Conservation (phyloP, 1,284 basidiomycete species). For the Cutaneotrichosporon mucoides region DNA sequence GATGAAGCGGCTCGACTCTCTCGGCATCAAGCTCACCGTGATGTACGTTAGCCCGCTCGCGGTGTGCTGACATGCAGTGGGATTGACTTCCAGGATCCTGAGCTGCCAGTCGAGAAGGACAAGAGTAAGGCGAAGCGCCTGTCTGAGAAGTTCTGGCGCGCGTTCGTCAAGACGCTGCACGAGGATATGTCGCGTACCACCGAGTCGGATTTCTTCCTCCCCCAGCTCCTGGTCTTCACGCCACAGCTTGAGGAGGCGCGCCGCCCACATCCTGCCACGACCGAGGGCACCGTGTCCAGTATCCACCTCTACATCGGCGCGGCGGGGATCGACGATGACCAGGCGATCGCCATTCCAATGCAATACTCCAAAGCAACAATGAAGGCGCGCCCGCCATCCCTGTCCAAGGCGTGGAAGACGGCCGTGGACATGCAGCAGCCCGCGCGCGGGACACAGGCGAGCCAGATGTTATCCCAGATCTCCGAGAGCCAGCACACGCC, state of each 20-base stretch:
- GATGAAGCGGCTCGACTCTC: slow-evolving; percentile 60
- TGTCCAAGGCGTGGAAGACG: slow-evolving; percentile 68
- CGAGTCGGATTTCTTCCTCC: slow-evolving; percentile 48
- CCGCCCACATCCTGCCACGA: slow-evolving; percentile 64
- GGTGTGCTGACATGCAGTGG: slow-evolving; percentile 25
- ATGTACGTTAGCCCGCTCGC: slow-evolving; percentile 24
- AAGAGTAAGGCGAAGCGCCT: slow-evolving; percentile 51
- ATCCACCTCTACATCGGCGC: slow-evolving; percentile 74
- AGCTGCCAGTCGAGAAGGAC: slow-evolving; percentile 37
- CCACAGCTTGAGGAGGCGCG: slow-evolving; percentile 64
- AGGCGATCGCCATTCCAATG: slow-evolving; percentile 70
- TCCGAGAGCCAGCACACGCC: slow-evolving; percentile 15
- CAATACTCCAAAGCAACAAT: slow-evolving; percentile 81
- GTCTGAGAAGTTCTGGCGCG: slow-evolving; percentile 73
- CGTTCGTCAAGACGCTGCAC: slow-evolving; percentile 53
- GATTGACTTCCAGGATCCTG: slow-evolving; percentile 32
- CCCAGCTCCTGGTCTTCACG: slow-evolving; percentile 64
- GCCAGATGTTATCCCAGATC: slow-evolving; percentile 9
- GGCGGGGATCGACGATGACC: slow-evolving; percentile 58
- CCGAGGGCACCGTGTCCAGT: slow-evolving; percentile 62
- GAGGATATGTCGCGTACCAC: slow-evolving; percentile 45
- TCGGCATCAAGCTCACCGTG: slow-evolving; percentile 65
- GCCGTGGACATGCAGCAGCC: slow-evolving; percentile 39
- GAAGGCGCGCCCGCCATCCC: slow-evolving; percentile 64
- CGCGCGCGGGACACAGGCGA: slow-evolving; percentile 3